phyloP scores from a whole-genome alignment of 768 basidiomycete species.

The Tylopilus felleus region DNA sequence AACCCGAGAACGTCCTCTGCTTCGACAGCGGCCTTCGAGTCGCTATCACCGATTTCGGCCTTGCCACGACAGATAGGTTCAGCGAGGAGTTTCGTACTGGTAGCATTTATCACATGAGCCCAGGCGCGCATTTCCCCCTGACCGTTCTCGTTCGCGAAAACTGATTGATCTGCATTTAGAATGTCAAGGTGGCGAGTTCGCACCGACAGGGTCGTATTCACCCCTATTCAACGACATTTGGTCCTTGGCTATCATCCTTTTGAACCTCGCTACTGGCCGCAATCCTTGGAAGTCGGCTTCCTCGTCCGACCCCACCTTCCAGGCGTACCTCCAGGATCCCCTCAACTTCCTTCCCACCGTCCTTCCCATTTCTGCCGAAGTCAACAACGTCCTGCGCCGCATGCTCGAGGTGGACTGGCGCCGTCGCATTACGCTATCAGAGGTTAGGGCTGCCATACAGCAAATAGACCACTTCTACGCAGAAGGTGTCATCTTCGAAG shows the following conservation, averaged over 20 bases:
- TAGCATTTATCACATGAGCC: constrained; percentile 98
- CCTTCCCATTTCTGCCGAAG: constrained; percentile 72
- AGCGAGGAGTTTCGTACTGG: constrained; percentile 92
- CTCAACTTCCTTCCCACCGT: constrained; percentile 77
- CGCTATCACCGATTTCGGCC: constrained; percentile 92
- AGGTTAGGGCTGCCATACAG: constrained; percentile 54
- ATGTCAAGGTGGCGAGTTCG: constrained; percentile 74
- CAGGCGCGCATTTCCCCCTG: constrained; percentile 49
- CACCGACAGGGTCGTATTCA: constrained; percentile 67
- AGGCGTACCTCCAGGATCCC: constrained; percentile 78
- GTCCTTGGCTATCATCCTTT: constrained; percentile 93
- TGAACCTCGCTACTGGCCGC: constrained; percentile 91
- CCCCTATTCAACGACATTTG: constrained; percentile 92
- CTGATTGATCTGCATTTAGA: constrained; percentile 48
- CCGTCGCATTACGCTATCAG: constrained; percentile 43
- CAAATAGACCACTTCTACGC: constrained; percentile 65
- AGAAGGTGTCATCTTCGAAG: constrained; percentile 73
- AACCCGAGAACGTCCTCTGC: constrained; percentile 94
- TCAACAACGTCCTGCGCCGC: constrained; percentile 70
- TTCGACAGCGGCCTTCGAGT: constrained; percentile 73
- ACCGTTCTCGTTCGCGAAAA: constrained; percentile 8
- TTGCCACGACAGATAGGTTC: constrained; percentile 82
- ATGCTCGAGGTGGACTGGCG: constrained; percentile 72
- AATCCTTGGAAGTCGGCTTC: constrained; percentile 96
- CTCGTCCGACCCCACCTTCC: constrained; percentile 80